Base-by-base conservation (phyloP, 208 protist genomes). In the Trypanosoma conorhini region DNA sequence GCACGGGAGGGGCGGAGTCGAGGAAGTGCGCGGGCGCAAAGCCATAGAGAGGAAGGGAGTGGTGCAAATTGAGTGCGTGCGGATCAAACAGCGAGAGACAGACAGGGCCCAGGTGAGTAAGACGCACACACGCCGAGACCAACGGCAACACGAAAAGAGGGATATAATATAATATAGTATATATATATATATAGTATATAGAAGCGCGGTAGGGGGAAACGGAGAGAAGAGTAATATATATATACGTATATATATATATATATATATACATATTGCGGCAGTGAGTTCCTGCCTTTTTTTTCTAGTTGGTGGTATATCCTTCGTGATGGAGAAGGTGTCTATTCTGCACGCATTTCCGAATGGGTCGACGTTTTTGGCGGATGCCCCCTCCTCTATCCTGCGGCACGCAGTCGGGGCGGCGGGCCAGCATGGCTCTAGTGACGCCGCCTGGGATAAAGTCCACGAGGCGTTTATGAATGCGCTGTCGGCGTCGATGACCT, bases 311-410 rank as follows among this genome's bases (percentile, higher is more conserved):
- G 24, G n/a, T 58, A 63, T 62, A 42, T 74, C 46, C 50, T 61
- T 83, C 62, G 57, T 7, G 48, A 77, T 77, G 72, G 60, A 77
- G 22, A 44, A 24, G n/a, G 24, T 77, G 5, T 71, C 58, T 48
- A 63, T 77, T 26, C 21, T 77, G 15, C 66, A 77, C 57, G 38
- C 58, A 52, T 77, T 77, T 72, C 57, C 70, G 22, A 60, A 52
- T 42, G 72, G 67, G 1, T 71, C 72, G 8, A 77, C 72, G n/a
- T 77, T 77, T 51, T 61, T 77, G 42, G 72, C 55, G 9, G 59
- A 72, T 54, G 66, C 68, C 28, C 65, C 64, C 35, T 35, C 50
- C 15, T 56, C 50, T 24, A 57, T 69, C 31, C 58, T 70, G 5
- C 56, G 19, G 17, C 21, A 50, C 1, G 33, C 63, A 17, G 33